phyloP scores from a whole-genome alignment of 2,329 filamentous ascomycete species.

The Metarhizium anisopliae region DNA sequence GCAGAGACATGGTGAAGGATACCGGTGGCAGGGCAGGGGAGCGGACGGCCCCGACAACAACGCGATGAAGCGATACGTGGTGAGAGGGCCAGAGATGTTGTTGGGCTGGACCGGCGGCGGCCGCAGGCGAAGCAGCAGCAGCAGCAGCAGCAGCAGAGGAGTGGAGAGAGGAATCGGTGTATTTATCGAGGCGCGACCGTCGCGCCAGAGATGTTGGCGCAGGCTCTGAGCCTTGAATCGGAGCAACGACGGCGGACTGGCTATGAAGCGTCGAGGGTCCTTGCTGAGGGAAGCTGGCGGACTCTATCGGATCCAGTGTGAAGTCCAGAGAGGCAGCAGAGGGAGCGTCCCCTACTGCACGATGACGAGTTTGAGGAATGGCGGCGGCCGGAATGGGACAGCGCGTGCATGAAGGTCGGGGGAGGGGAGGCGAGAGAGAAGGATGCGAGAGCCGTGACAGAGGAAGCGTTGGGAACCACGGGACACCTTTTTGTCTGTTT shows the following conservation, averaged over 20 bases:
- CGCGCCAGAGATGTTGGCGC: slow-evolving; percentile 13
- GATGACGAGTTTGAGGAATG: background rate
- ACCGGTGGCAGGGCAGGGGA: slow-evolving; percentile 53
- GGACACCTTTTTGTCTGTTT: background rate
- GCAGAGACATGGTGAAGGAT: slow-evolving; percentile 42
- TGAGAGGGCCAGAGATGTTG: slow-evolving; percentile 35
- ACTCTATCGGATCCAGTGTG: slow-evolving; percentile 50
- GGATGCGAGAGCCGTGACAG: slow-evolving; percentile 8
- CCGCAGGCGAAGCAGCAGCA: background rate
- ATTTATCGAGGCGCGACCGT: slow-evolving; percentile 40
- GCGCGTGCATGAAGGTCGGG: slow-evolving; percentile 5
- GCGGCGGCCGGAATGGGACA: slow-evolving; percentile 4
- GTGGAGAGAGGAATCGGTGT: slow-evolving; percentile 29
- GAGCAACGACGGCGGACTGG: slow-evolving; percentile 13
- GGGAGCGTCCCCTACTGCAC: slow-evolving; percentile 47
- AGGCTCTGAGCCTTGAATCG: slow-evolving; percentile 12
- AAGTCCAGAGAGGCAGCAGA: slow-evolving; percentile 40
- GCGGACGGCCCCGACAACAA: slow-evolving; percentile 47
- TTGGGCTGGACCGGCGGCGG: background rate
- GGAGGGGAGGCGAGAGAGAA: slow-evolving; percentile 3
- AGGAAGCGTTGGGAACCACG: slow-evolving; percentile 3
- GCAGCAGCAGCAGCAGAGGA: background rate
- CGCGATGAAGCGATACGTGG: slow-evolving; percentile 37
- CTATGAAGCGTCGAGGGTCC: slow-evolving; percentile 8
- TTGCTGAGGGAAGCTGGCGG: slow-evolving; percentile 14